Evolutionary conservation across 176 grass and related monocot species (phyloP), one percentile per base, ranked within the genome.

Genomic region (Bromus sterilis): DNA sequence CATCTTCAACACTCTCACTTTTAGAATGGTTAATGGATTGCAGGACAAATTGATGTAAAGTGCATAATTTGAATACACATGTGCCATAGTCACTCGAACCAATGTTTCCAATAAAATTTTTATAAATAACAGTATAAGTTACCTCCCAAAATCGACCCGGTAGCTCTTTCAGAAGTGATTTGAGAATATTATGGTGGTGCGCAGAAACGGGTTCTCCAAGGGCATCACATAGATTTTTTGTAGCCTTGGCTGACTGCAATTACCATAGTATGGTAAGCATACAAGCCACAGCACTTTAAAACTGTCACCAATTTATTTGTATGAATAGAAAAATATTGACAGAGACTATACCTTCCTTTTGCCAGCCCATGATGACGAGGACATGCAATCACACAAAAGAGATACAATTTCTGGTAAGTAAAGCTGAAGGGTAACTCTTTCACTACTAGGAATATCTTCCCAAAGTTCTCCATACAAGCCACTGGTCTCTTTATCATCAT

Each of bases 71-170:
- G 70, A 26, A 30, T 26, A 6, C 1, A 15, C 39, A 49, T 30
- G 28, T 73, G 42, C 2, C 68, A 71, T 71, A 71, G 39, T 43
- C 42, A 31, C 70, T 15, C 42, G 30, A 73, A 46, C 9, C 25
- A 73, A 29, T 42, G 25, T 25, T 61, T 41, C 67, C 20, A 11
- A 46, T 11, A 61, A 26, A 42, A 72, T 25, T 7, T 7, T 28
- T 36, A 39, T 28, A 14, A 74, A 24, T 72, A 56, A 72, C 13
- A 51, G 36, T 53, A 18, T 2, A 5, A 89, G 18, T 77, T 88
- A 98, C 95, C 92, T 98, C 95, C 92, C 92, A 94, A 57, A 93
- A 86, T 83, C 95, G 95, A 83, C 95, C 90, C n/a, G 92, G 86
- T 43, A 98, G 68, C 78, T 98, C 95, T 68, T 98, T 93, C 16